Conservation (phyloP, 2,329 filamentous ascomycete species). For the Epichloe typhina region DNA sequence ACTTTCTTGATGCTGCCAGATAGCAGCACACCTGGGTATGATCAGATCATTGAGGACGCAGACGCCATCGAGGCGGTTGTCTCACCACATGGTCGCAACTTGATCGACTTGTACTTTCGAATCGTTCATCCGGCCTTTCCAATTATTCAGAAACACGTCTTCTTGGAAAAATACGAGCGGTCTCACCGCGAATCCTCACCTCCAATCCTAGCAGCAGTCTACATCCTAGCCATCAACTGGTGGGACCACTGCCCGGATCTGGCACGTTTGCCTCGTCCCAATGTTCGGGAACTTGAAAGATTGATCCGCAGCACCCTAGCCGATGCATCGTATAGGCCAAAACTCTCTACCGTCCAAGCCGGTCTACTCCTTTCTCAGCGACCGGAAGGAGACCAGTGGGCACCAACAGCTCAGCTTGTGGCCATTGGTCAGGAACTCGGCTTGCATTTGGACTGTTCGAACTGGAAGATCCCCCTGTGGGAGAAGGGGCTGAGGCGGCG, state of each 20-base stretch:
- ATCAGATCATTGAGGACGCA: conserved; percentile 54
- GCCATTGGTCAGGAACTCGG: conserved; percentile 80
- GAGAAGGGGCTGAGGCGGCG: conserved; percentile 75
- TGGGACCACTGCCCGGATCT: conserved; percentile 64
- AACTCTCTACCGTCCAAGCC: conserved; percentile 68
- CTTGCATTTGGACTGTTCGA: conserved; percentile 73
- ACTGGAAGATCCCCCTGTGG: conserved; percentile 76
- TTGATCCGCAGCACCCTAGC: conserved; percentile 60
- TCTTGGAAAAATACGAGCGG: conserved; percentile 63
- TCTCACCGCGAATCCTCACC: conserved; percentile 64
- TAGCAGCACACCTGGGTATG: conserved; percentile 55
- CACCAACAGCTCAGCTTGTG: conserved; percentile 74
- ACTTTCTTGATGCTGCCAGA: conserved; percentile 74
- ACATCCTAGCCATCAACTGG: conserved; percentile 79
- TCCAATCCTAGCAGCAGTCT: conserved; percentile 64
- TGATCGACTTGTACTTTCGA: conserved; percentile 72
- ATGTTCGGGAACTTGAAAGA: conserved; percentile 60
- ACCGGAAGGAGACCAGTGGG: conserved; percentile 68
- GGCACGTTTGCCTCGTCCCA: conserved; percentile 49
- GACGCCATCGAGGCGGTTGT: conserved; percentile 66
- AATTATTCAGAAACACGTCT: conserved; percentile 69
- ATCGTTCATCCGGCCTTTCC: conserved; percentile 72
- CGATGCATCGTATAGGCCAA: conserved; percentile 68
- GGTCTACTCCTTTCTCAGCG: conserved; percentile 62
- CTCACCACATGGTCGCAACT: conserved; percentile 58